Percentiles rank a stretch among this genome's conserved stretches.
Evolutionary conservation across 495 filamentous ascomycete genomes (phyloP).

Genomic region (Aspergillus affinis): DNA sequence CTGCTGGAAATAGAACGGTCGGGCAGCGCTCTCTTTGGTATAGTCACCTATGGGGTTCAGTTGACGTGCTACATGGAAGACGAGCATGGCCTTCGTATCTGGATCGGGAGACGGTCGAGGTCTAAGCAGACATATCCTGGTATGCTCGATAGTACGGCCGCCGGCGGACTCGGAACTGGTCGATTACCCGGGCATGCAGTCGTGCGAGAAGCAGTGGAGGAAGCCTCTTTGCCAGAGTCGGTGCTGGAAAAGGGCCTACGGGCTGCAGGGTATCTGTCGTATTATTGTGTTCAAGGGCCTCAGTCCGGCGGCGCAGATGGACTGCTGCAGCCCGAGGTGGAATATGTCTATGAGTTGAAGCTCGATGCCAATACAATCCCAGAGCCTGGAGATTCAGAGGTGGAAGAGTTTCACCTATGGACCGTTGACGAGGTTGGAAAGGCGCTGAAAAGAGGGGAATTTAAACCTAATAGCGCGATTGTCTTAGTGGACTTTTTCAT

Average conservation of each 20-base stretch:
- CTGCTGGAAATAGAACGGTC: constrained; percentile 47
- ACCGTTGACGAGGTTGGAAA: constrained; percentile 43
- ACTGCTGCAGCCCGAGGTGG: constrained; percentile 41
- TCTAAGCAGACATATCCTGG: constrained; percentile 50
- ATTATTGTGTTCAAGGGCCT: constrained; percentile 41
- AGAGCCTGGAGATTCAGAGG: constrained; percentile 51
- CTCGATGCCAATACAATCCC: constrained; percentile 36
- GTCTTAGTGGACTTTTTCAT: constrained; percentile 57
- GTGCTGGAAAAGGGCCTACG: constrained; percentile 25
- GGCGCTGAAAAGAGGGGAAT: constrained; percentile 44
- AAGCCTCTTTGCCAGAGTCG: constrained; percentile 43
- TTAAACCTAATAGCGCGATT: constrained; percentile 53
- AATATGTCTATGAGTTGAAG: constrained; percentile 54
- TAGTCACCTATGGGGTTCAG: constrained; percentile 49
- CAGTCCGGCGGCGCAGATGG: constrained; percentile 29
- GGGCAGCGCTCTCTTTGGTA: constrained; percentile 50
- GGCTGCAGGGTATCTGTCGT: constrained; percentile 25
- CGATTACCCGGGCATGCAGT: constrained; percentile 47
- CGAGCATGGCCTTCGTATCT: constrained; percentile 39
- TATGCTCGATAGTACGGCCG: constrained; percentile 56
- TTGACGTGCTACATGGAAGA: constrained; percentile 44
- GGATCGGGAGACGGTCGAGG: constrained; percentile 49
- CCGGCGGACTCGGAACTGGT: constrained; percentile 48
- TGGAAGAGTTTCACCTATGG: constrained; percentile 50
- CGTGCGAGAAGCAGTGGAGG: constrained; percentile 55